Conservation (phyloP, 805 yeast species). For the Tetrapisispora taiwanensis region DNA sequence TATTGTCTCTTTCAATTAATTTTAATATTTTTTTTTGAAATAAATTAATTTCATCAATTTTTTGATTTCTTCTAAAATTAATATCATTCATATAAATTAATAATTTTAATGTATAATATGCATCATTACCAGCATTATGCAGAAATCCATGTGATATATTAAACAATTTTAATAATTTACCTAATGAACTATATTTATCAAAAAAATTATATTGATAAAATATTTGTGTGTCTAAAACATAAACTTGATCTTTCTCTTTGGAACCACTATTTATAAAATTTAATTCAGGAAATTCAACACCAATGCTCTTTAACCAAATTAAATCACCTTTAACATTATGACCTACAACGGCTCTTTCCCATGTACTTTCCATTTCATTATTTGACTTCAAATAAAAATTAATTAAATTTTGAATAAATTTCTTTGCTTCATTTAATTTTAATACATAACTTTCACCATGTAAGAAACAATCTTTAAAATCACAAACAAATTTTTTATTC, state of each 20-base stretch:
- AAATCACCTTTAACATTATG: constrained; percentile 50
- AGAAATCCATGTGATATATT: constrained; percentile 47
- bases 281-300: constrained; percentile 33
- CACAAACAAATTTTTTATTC: constrained; percentile 48
- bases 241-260: constrained; percentile 4
- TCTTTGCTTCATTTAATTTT: constrained; percentile 28
- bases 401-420: constrained; percentile 34
- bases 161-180: constrained; percentile 38
- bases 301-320: constrained; percentile 38
- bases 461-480: constrained; percentile 40
- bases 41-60: constrained; percentile 17
- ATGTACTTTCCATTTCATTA: constrained; percentile 17
- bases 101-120: constrained; percentile 47
- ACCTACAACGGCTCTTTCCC: constrained; percentile 40
- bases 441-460: constrained; percentile 40
- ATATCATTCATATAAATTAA: constrained; percentile 41
- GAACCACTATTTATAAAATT: constrained; percentile 4
- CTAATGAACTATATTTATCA: constrained; percentile 34
- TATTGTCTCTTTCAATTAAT: constrained; percentile 15
- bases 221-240: constrained; percentile 39
- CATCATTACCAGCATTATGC: constrained; percentile 67
- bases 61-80: constrained; percentile 14
- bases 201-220: constrained; percentile 36
- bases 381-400: constrained; percentile 33
- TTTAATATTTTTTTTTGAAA: constrained; percentile 12